These are phyloP conservation scores for Tilletiaria anomala DNA, from an alignment of 1,284 basidiomycete genomes.

Conservation along the genomic window DNA sequence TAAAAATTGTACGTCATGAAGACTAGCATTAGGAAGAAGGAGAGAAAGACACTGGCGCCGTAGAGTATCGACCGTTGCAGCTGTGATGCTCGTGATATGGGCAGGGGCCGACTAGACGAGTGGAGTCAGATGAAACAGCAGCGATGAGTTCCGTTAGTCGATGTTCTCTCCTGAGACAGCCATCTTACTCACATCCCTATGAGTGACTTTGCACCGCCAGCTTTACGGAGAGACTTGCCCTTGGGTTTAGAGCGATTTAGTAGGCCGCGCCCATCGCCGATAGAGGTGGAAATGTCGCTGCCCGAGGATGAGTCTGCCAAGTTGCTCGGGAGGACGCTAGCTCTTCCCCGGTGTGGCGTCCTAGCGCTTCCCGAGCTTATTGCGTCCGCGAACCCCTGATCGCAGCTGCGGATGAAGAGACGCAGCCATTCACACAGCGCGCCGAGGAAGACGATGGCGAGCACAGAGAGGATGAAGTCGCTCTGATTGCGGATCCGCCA, in stretches of 20 bases:
- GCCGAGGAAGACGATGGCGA: conserved; percentile 3
- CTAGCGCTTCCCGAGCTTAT: too few species aligned
- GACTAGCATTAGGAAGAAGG: conserved; percentile 24
- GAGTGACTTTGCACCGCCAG: not conserved
- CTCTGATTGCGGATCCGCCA: conserved; percentile 9
- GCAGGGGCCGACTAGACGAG: not conserved
- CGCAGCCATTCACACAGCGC: conserved; percentile 10
- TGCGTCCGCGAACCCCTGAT: too few species aligned
- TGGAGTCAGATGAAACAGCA: conserved; percentile 4
- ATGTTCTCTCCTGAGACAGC: not conserved
- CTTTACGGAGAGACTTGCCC: not conserved
- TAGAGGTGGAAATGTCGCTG: too few species aligned
- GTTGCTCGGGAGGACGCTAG: too few species aligned
- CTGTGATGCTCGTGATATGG: conserved; percentile 5
- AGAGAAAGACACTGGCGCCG: conserved; percentile 9
- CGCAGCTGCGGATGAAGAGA: conserved; percentile 7
- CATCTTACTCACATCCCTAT: not conserved
- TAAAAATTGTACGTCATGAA: conserved; percentile 29
- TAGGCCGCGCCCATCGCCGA: too few species aligned
- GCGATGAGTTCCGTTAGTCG: too few species aligned
- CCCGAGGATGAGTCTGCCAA: too few species aligned
- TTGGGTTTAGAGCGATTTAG: not conserved
- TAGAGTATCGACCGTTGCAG: conserved; percentile 9
- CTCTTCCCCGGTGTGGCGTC: too few species aligned
- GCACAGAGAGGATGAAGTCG: conserved; percentile 8